These are phyloP conservation scores for Actinomucor elegans DNA, from an alignment of 371 early-diverging fungal genomes.

Conservation along the genomic window DNA sequence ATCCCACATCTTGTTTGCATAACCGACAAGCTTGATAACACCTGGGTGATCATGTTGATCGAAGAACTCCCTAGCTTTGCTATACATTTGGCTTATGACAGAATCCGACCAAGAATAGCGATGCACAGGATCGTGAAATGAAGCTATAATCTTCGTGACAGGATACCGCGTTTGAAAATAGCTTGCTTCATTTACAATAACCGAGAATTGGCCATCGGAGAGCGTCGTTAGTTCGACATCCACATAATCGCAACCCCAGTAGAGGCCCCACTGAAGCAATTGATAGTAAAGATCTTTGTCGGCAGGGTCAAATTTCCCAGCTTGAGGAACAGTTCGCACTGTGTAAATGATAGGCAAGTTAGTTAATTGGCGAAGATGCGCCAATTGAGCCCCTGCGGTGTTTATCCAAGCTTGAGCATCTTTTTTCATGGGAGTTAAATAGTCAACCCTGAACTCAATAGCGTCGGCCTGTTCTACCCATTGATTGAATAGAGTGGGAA, in stretches of 20 bases:
- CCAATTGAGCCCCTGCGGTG: constrained; percentile 20
- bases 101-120: constrained; percentile 52
- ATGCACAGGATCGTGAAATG: constrained; percentile 81
- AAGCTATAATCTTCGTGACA: constrained; percentile 65
- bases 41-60: constrained; percentile 35
- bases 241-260: constrained; percentile 88
- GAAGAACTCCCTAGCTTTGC: constrained; percentile 23
- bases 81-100: constrained; percentile 47
- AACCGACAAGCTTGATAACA: constrained; percentile 86
- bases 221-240: constrained; percentile 79
- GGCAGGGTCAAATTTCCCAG: constrained; percentile 64
- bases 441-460: constrained; percentile 90
- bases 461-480: constrained; percentile 76
- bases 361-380: constrained; percentile 18
- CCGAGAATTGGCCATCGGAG: constrained; percentile 24
- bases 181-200: constrained; percentile 43
- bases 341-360: constrained; percentile 83
- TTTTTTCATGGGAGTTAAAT: constrained; percentile 38
- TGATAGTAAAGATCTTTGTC: constrained; percentile 55
- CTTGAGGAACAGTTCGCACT: constrained; percentile 82
- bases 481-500: constrained; percentile 32
- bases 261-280: constrained; percentile 62
- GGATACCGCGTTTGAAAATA: too few relatives aligned
- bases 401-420: constrained; percentile 24
- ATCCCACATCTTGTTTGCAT: constrained; percentile 67